Evolutionary conservation across 805 yeast genomes (phyloP).

Genomic region (Starmerella roubikii): DNA sequence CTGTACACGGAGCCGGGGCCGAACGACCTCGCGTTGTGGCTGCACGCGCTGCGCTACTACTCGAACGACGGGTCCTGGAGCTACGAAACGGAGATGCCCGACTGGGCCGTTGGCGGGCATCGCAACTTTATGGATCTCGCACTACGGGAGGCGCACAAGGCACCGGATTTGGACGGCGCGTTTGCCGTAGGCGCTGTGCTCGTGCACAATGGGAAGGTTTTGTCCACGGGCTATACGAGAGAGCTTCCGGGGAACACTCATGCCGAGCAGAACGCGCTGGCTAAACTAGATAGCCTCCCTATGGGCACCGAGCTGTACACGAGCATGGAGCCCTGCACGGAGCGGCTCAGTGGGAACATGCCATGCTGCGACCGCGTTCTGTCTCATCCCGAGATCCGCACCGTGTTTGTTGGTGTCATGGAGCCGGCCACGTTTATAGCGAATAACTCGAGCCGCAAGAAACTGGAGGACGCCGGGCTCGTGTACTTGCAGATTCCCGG

Average conservation of each 20-base stretch:
- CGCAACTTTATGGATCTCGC: conserved; percentile 60
- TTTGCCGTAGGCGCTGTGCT: conserved; percentile 90
- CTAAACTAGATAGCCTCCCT: conserved; percentile 50
- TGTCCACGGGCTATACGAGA: conserved; percentile 79
- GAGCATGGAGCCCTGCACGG: conserved; percentile 95
- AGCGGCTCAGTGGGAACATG: conserved; percentile 71
- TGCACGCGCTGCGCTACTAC: conserved; percentile 77
- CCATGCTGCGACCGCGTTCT: conserved; percentile 81
- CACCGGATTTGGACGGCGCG: conserved; percentile 72
- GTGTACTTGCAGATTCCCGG: conserved; percentile 76
- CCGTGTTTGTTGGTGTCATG: conserved; percentile 80
- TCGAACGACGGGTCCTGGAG: conserved; percentile 42
- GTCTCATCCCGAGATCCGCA: conserved; percentile 37
- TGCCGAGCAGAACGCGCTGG: conserved; percentile 90
- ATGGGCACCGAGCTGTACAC: conserved; percentile 72
- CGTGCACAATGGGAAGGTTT: conserved; percentile 44
- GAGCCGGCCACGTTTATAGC: conserved; percentile 87
- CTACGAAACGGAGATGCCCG: conserved; percentile 62
- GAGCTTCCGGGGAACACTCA: conserved; percentile 92
- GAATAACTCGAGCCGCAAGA: conserved; percentile 49
- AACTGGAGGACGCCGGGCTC: conserved; percentile 43
- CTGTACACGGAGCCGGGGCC: conserved; percentile 80
- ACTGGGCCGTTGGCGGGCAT: conserved; percentile 61
- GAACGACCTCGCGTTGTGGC: conserved; percentile 74
- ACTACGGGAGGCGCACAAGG: conserved; percentile 59